Base-by-base conservation (phyloP, 2,329 filamentous ascomycete genomes). In the Diaporthe ampelina region DNA sequence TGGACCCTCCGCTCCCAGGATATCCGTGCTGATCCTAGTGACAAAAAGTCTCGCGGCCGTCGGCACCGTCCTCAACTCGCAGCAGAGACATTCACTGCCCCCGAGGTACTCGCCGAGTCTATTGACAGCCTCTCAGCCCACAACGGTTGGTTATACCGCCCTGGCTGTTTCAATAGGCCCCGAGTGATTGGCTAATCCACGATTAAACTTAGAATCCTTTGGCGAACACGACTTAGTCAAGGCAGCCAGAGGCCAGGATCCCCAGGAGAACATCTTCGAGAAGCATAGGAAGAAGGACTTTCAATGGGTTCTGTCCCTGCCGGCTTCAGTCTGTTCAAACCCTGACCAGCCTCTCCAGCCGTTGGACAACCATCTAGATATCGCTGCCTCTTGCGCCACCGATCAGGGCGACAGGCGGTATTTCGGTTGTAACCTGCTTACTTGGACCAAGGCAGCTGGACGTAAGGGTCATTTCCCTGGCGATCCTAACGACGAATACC, bases 251-350 rank as follows among this genome's bases (percentile, higher is more conserved):
- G 61, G 57, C n/a, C 54, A 74, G 48, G 61, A 72, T 63, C 59
- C 75, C 76, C 78, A 75, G 70, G 75, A 77, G 52, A 77, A 82
- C 59, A 84, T 85, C 73, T 80, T 86, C 65, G 78, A 81, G 68
- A 84, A 82, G 76, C 86, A 88, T 79, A 80, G 84, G 76, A 82
- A 84, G 82, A 85, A 86, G 84, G 82, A 88, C 80, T 89, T 87
- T 78, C 86, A 89, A 78, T 89, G 85, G 83, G 79, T 89, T 72
- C 79, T 89, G 50, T 84, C 84, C 32, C 81, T 85, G 75, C 81
- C 84, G 59, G 77, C 77, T 73, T 76, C 81, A 61, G 74, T 65
- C 37, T 57, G 52, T 32, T 52, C 63, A 52, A 56, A 21, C 37
- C 24, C 26, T 61, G 61, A 72, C 35, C 74, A 74, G 40, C 45